Conservation (phyloP, 257 asterid genomes). For the Catharanthus roseus region DNA sequence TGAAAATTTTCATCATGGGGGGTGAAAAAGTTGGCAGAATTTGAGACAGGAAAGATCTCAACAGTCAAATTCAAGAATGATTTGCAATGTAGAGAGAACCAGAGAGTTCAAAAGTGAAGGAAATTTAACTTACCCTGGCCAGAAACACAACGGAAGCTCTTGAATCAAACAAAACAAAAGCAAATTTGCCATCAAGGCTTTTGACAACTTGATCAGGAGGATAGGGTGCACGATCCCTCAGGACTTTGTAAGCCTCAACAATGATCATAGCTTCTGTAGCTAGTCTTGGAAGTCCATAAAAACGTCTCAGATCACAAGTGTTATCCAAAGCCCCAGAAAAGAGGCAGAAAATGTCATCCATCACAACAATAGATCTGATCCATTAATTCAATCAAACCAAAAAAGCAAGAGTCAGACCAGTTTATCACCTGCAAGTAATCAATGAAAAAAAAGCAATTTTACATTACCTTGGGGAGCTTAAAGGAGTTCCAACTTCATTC, state of each 20-base stretch:
- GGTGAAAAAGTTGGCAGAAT: neutral
- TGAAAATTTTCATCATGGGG: too few species aligned
- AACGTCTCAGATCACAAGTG: conserved; percentile 40
- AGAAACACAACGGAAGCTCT: conserved; percentile 49
- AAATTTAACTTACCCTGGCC: conserved; percentile 43
- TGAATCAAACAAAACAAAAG: conserved; percentile 57
- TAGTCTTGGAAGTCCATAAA: conserved; percentile 55
- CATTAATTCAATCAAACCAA: neutral
- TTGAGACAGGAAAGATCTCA: neutral
- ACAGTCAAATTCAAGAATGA: neutral
- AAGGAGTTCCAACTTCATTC: conserved; percentile 44
- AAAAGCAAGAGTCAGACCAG: neutral
- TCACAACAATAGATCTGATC: conserved; percentile 51
- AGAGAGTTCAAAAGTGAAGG: too few species aligned
- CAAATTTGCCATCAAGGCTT: conserved; percentile 54
- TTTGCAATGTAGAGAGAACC: neutral
- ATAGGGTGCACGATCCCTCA: conserved; percentile 62
- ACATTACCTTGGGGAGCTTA: conserved; percentile 43
- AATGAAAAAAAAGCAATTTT: neutral
- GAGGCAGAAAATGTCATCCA: conserved; percentile 68
- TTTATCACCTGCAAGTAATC: neutral
- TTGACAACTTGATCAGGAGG: conserved; percentile 68
- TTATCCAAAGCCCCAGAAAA: conserved; percentile 51
- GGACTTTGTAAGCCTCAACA: conserved; percentile 53
- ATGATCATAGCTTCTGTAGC: conserved; percentile 54